Evolutionary conservation across 2,329 filamentous ascomycete genomes (phyloP).

Genomic region (Colletotrichum chlorophyti): DNA sequence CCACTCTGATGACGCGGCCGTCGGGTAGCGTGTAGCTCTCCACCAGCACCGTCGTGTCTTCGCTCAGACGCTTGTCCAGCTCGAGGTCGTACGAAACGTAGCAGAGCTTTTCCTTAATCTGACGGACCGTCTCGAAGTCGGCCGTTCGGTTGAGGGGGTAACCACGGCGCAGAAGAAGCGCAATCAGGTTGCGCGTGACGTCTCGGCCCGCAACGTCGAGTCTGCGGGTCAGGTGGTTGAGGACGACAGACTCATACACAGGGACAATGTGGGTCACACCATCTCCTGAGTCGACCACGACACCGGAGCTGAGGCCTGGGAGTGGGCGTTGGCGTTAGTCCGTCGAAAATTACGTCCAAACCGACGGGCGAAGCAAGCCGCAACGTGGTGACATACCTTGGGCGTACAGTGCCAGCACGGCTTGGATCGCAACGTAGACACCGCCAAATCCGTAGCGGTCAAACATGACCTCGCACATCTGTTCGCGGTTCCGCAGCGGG

Average conservation of each 20-base stretch:
- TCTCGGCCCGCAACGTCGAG: slow-evolving; percentile 96
- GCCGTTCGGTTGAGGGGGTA: slow-evolving; percentile 98
- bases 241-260: slow-evolving; percentile 96
- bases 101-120: slow-evolving; percentile 99
- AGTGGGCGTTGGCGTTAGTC: slow-evolving; percentile 5
- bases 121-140: slow-evolving; percentile 97
- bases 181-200: slow-evolving; percentile 97
- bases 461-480: slow-evolving; percentile 99
- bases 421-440: slow-evolving; percentile 97
- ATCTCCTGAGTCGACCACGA: slow-evolving; percentile 98
- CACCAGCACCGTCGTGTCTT: slow-evolving; percentile 96
- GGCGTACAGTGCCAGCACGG: slow-evolving; percentile 93
- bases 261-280: slow-evolving; percentile 99
- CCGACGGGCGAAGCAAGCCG: not conserved
- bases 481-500: slow-evolving; percentile 92
- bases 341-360: not conserved
- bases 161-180: slow-evolving; percentile 88
- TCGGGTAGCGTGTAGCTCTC: slow-evolving; percentile 98
- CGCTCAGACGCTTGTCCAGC: slow-evolving; percentile 92
- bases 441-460: slow-evolving; percentile 95
- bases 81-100: slow-evolving; percentile 99
- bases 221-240: slow-evolving; percentile 94
- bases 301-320: slow-evolving; percentile 82
- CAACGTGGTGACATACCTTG: slow-evolving; percentile 75
- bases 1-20: slow-evolving; percentile 93